Percentiles rank a stretch among this genome's conserved stretches.
Evolutionary conservation across 768 basidiomycete species (phyloP).

Genomic region (Pisolithus microcarpus): DNA sequence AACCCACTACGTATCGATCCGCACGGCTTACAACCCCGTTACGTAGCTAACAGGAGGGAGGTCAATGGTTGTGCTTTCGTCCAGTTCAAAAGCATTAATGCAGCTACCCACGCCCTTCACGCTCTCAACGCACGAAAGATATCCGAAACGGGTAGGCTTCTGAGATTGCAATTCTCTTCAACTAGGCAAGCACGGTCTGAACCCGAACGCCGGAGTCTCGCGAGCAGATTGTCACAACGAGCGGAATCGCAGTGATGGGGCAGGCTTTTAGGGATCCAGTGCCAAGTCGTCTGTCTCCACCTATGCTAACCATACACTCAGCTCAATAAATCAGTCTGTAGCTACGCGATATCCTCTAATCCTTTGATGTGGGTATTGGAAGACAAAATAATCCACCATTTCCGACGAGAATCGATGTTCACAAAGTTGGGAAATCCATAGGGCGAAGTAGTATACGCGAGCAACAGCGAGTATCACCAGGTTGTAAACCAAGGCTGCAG

Average conservation of each 20-base stretch:
- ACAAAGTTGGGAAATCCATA: too few species aligned
- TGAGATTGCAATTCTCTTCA: conserved; percentile 10
- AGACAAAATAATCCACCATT: too few species aligned
- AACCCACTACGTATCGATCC: background rate
- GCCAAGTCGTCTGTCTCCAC: too few species aligned
- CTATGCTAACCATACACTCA: background rate
- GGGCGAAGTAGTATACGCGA: too few species aligned
- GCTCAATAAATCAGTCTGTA: background rate
- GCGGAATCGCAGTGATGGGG: background rate
- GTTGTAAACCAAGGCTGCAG: too few species aligned
- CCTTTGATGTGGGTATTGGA: too few species aligned
- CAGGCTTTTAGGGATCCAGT: background rate
- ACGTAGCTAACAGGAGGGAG: conserved; percentile 28
- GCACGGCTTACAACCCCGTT: conserved; percentile 5
- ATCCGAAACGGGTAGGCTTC: conserved; percentile 3
- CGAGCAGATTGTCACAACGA: background rate
- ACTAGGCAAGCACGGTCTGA: background rate
- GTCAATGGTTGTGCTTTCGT: conserved; percentile 41
- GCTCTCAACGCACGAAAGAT: conserved; percentile 26
- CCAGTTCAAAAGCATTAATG: conserved; percentile 40
- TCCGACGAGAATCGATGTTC: too few species aligned
- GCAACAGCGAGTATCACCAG: too few species aligned
- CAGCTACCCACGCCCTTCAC: conserved; percentile 43
- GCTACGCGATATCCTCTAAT: background rate
- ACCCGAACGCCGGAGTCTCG: background rate